phyloP scores from a whole-genome alignment of 257 asterid species.

The Penstemon eatonii region DNA sequence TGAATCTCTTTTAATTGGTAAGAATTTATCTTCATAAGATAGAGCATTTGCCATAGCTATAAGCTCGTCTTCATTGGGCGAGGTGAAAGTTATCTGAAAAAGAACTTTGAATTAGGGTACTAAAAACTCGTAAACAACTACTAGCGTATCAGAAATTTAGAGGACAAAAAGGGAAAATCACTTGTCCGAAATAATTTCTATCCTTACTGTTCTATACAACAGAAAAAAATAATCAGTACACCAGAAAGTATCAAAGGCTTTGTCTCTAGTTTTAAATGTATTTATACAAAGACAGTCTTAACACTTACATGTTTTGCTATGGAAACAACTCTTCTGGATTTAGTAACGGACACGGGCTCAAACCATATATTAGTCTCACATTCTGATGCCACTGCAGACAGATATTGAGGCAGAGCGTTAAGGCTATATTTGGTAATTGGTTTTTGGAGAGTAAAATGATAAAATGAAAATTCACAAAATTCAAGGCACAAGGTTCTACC shows the following conservation, averaged over 20 bases:
- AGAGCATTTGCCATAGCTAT: constrained; percentile 91
- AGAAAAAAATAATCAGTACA: neutral
- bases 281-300: constrained; percentile 13
- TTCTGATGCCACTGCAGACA: constrained; percentile 73
- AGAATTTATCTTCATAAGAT: constrained; percentile 43
- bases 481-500: no score
- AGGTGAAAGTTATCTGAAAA: constrained; percentile 69
- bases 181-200: neutral
- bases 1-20: constrained; percentile 41
- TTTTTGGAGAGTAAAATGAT: no score
- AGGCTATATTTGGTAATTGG: no score
- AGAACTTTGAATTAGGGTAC: constrained; percentile 23
- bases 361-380: constrained; percentile 75
- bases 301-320: constrained; percentile 70
- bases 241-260: neutral
- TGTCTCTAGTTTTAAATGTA: neutral
- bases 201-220: neutral
- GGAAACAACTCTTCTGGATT: constrained; percentile 78
- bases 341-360: constrained; percentile 91
- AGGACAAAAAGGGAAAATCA: neutral
- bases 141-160: neutral
- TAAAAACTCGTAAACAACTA: neutral
- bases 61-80: constrained; percentile 95
- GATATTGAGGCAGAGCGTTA: constrained; percentile 18
- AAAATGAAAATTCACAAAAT: no score